Conservation (phyloP, 2,329 filamentous ascomycete genomes). For the Cadophora sp. region DNA sequence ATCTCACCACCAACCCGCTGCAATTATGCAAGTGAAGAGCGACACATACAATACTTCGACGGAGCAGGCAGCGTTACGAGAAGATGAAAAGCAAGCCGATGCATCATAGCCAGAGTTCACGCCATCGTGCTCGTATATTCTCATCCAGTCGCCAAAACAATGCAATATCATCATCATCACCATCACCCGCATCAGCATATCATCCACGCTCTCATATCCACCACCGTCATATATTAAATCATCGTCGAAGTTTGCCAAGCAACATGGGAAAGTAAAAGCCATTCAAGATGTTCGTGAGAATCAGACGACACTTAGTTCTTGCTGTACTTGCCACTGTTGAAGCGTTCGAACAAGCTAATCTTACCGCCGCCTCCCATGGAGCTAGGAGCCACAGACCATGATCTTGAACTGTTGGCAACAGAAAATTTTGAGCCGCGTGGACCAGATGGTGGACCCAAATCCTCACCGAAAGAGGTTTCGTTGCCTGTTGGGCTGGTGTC, state of each 20-base stretch:
- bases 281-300: background rate
- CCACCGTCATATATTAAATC: too few species aligned
- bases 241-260: background rate
- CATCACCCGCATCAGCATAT: background rate
- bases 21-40: background rate
- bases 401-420: conserved; percentile 1
- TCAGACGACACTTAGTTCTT: background rate
- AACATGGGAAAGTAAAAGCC: background rate
- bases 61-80: background rate
- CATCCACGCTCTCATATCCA: background rate
- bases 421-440: background rate
- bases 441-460: conserved; percentile 35
- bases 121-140: background rate
- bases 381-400: conserved; percentile 7
- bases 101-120: background rate
- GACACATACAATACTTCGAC: background rate
- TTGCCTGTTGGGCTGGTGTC: conserved; percentile 39
- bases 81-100: background rate
- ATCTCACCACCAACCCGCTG: conserved; percentile 7
- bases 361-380: background rate
- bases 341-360: conserved; percentile 10
- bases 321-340: conserved; percentile 13
- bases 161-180: background rate
- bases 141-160: background rate
- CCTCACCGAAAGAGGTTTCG: conserved; percentile 41